phyloP scores from a whole-genome alignment of 768 basidiomycete species.

The Boletus speciosus region DNA sequence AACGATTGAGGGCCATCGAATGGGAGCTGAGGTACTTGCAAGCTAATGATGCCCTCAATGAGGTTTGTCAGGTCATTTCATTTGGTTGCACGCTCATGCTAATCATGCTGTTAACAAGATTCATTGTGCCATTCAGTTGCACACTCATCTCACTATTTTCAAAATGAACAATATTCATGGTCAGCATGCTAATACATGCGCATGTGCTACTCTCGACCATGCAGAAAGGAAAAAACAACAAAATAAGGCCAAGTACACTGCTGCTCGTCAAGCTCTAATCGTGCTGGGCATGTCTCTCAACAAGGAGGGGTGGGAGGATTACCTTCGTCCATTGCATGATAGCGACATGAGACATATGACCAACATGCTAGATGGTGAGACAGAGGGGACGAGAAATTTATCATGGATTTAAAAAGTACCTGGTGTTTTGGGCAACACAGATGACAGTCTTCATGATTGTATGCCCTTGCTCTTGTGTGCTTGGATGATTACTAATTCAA shows the following conservation, averaged over 20 bases:
- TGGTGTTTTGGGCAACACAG: not conserved
- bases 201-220: not conserved
- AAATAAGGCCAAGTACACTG: not conserved
- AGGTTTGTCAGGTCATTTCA: no score
- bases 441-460: not conserved
- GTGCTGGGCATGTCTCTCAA: not conserved
- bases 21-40: not conserved
- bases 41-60: not conserved
- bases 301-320: no score
- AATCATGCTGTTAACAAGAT: not conserved
- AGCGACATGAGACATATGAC: no score
- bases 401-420: not conserved
- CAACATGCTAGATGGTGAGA: not conserved
- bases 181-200: not conserved
- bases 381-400: not conserved
- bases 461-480: not conserved
- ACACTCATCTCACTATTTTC: not conserved
- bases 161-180: not conserved
- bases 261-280: not conserved
- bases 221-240: not conserved
- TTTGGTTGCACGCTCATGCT: no score
- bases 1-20: not conserved
- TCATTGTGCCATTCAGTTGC: not conserved
- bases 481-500: not conserved
- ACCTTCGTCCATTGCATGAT: no score